Conservation (phyloP, 768 basidiomycete species). For the Pilatotrama ljubarskyi region DNA sequence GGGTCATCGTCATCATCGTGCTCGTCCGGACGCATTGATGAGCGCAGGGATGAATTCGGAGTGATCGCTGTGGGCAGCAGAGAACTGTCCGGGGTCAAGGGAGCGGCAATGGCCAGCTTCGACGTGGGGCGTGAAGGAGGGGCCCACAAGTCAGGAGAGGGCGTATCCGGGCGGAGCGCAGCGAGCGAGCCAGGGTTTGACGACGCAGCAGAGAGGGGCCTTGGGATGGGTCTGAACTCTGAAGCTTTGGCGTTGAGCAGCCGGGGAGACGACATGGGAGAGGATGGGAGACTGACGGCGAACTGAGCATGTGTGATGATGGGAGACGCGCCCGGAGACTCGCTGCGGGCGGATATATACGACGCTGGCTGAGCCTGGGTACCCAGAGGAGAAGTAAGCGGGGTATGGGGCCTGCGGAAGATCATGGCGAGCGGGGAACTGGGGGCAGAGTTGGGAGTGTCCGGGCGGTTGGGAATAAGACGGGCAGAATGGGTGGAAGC, state of each 20-base stretch:
- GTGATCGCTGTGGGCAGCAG: slow-evolving; percentile 56
- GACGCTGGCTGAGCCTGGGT: slow-evolving; percentile 48
- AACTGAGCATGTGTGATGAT: slow-evolving; percentile 66
- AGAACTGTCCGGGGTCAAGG: slow-evolving; percentile 73
- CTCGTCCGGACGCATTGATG: slow-evolving; percentile 58
- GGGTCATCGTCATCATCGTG: slow-evolving; percentile 81
- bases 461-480: slow-evolving; percentile 62
- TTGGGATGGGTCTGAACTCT: slow-evolving; percentile 83
- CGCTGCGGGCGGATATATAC: slow-evolving; percentile 55
- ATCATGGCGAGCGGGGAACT: slow-evolving; percentile 73
- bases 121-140: slow-evolving; percentile 73
- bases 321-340: slow-evolving; percentile 66
- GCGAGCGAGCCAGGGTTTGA: slow-evolving; percentile 55
- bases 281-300: slow-evolving; percentile 80
- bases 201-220: slow-evolving; percentile 75
- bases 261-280: slow-evolving; percentile 82
- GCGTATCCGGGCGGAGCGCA: slow-evolving; percentile 66
- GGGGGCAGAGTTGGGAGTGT: slow-evolving; percentile 75
- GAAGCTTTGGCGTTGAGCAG: slow-evolving; percentile 87
- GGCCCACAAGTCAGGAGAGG: slow-evolving; percentile 91
- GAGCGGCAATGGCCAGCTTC: slow-evolving; percentile 90
- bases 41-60: slow-evolving; percentile 68
- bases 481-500: slow-evolving; percentile 71
- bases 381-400: slow-evolving; percentile 75
- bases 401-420: slow-evolving; percentile 80